These are phyloP conservation scores for Annulohypoxylon bovei DNA, from an alignment of 495 filamentous ascomycete species.

Conservation along the genomic window DNA sequence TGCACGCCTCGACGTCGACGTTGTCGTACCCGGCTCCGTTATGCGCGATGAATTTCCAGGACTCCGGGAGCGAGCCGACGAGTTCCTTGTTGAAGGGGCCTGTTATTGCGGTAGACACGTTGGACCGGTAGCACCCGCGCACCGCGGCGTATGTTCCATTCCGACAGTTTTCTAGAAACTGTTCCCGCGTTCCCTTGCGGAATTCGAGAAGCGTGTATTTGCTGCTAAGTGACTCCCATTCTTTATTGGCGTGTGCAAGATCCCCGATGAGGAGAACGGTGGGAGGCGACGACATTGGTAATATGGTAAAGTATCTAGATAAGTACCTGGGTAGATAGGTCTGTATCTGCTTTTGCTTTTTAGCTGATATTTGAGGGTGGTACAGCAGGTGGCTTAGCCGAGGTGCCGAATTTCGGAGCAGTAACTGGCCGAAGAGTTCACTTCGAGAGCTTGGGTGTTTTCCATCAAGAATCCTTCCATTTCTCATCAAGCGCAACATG, in stretches of 20 bases:
- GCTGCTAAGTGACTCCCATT: constrained; percentile 61
- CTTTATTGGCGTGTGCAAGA: constrained; percentile 64
- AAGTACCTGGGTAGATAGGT: not conserved
- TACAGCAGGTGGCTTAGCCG: constrained; percentile 10
- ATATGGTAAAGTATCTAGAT: too few relatives aligned
- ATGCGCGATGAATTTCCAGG: constrained; percentile 82
- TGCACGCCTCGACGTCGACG: constrained; percentile 76
- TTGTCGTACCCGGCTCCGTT: constrained; percentile 90
- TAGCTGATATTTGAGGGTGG: not conserved
- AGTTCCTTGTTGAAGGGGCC: constrained; percentile 75
- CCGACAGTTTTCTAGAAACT: constrained; percentile 79
- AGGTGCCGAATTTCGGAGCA: constrained; percentile 35
- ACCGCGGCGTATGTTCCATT: constrained; percentile 75
- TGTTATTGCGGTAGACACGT: constrained; percentile 71
- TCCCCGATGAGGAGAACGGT: constrained; percentile 68
- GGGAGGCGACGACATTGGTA: constrained; percentile 9
- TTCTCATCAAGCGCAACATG: too few relatives aligned
- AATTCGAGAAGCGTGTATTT: constrained; percentile 63
- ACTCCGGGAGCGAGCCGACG: constrained; percentile 69
- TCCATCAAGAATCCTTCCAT: too few relatives aligned
- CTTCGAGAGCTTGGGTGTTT: not conserved
- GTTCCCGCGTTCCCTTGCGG: constrained; percentile 55
- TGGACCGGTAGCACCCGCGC: constrained; percentile 79
- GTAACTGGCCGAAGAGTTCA: not conserved
- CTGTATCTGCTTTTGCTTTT: not conserved